Percentiles rank a stretch among this genome's conserved stretches.
Evolutionary conservation across 345 rosid species (phyloP).

Genomic region (Cardamine chenopodiifolia): DNA sequence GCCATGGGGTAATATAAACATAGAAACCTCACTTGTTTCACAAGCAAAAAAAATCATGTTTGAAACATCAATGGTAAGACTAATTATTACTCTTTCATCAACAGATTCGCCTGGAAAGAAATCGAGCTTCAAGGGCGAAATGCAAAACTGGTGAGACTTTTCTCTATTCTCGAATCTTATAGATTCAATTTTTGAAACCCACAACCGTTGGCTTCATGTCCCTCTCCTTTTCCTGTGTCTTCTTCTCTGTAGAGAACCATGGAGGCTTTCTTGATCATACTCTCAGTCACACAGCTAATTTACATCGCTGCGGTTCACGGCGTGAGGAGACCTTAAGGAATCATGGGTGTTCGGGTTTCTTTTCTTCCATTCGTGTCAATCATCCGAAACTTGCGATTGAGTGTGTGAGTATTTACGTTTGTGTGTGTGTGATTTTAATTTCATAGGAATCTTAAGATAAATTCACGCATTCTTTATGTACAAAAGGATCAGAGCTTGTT

Average conservation of each 20-base stretch:
- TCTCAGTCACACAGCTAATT: conserved; percentile 80
- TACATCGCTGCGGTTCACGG: conserved; percentile 80
- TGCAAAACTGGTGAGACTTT: conserved; percentile 67
- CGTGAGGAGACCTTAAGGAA: conserved; percentile 36
- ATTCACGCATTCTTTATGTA: conserved; percentile 43
- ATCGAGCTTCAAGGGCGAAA: conserved; percentile 72
- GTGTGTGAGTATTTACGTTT: conserved; percentile 20
- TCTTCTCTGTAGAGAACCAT: conserved; percentile 76
- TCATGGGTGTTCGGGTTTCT: not conserved
- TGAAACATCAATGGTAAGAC: conserved; percentile 5
- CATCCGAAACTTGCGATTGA: conserved; percentile 26
- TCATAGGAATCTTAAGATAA: conserved; percentile 25
- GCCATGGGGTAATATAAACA: conserved; percentile 76
- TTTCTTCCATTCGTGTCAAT: conserved; percentile 10
- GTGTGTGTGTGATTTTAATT: conserved; percentile 20
- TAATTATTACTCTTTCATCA: conserved; percentile 24
- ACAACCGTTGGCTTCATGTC: not conserved
- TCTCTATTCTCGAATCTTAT: not conserved
- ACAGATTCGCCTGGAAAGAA: conserved; percentile 90
- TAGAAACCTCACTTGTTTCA: conserved; percentile 1
- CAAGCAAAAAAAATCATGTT: not conserved
- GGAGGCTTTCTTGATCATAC: conserved; percentile 95
- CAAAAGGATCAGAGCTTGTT: conserved; percentile 28
- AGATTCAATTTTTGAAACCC: not conserved
- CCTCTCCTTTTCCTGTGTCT: conserved; percentile 11